Evolutionary conservation across 768 basidiomycete species (phyloP).

Genomic region (Strobilomyces echinocephalus): DNA sequence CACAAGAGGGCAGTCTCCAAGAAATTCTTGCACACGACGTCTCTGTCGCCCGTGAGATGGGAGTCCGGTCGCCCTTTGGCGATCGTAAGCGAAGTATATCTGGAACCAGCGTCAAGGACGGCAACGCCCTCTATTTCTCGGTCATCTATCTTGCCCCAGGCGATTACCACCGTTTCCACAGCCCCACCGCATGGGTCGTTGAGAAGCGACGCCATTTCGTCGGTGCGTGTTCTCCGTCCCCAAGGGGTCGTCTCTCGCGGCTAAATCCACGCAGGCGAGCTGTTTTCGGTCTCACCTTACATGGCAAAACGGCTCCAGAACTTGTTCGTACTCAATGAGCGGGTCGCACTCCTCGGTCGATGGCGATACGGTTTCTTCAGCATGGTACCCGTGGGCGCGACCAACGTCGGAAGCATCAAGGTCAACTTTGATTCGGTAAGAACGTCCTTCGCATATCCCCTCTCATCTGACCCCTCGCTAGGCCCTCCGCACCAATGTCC

Average conservation of each 20-base stretch:
- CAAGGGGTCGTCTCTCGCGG: neutral
- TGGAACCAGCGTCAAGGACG: slow-evolving; percentile 54
- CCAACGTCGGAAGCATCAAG: slow-evolving; percentile 94
- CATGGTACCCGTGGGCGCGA: slow-evolving; percentile 97
- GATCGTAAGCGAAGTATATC: slow-evolving; percentile 35
- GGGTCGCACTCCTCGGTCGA: slow-evolving; percentile 88
- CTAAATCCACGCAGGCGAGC: slow-evolving; percentile 53
- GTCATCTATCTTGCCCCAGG: slow-evolving; percentile 98
- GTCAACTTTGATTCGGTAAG: slow-evolving; percentile 87
- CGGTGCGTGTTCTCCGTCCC: slow-evolving; percentile 45
- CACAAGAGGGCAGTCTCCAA: slow-evolving; percentile 45
- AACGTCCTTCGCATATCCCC: neutral
- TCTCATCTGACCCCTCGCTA: slow-evolving; percentile 24
- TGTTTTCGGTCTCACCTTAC: slow-evolving; percentile 95
- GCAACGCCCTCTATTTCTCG: slow-evolving; percentile 83
- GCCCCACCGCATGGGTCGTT: slow-evolving; percentile 94
- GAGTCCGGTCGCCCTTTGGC: slow-evolving; percentile 41
- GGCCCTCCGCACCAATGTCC: slow-evolving; percentile 87
- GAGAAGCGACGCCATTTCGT: slow-evolving; percentile 94
- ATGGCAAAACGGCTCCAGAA: slow-evolving; percentile 90
- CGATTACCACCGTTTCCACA: slow-evolving; percentile 97
- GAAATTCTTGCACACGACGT: slow-evolving; percentile 63
- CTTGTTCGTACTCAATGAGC: slow-evolving; percentile 96
- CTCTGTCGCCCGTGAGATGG: slow-evolving; percentile 70
- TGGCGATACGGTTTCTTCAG: slow-evolving; percentile 96